phyloP scores from a whole-genome alignment of 352 stramenopile genomes.

The Pythium diclinum region DNA sequence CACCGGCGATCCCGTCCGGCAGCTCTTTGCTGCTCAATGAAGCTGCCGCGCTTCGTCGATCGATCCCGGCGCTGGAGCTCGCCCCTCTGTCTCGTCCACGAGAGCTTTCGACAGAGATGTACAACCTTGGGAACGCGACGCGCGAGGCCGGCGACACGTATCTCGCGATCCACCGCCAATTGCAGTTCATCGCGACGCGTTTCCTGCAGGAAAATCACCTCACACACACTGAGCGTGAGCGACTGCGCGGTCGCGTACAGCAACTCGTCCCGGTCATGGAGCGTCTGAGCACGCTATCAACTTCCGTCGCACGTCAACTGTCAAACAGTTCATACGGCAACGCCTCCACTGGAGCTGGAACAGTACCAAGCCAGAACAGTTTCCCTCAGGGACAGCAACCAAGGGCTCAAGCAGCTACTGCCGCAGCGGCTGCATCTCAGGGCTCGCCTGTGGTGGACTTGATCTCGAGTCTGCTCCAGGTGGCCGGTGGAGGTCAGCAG shows the following conservation, averaged over 20 bases:
- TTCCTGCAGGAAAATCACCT: slow-evolving; percentile 23
- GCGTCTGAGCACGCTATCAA: slow-evolving; percentile 14
- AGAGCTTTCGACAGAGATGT: slow-evolving; percentile 23
- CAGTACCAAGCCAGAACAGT: too few species aligned
- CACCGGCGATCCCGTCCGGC: neutral
- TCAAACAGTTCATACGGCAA: slow-evolving; percentile 16
- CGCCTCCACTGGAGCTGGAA: neutral
- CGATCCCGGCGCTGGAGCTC: slow-evolving; percentile 23
- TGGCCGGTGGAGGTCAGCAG: neutral
- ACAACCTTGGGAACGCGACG: slow-evolving; percentile 24
- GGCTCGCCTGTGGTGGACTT: neutral
- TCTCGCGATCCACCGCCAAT: slow-evolving; percentile 24
- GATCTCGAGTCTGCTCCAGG: neutral
- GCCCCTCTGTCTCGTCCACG: slow-evolving; percentile 11
- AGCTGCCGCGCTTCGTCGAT: slow-evolving; percentile 20
- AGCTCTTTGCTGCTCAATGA: slow-evolving; percentile 9
- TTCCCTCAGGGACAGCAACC: neutral
- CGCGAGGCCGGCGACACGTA: slow-evolving; percentile 27
- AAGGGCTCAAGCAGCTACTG: neutral
- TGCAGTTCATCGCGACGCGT: slow-evolving; percentile 19
- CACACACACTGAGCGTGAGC: slow-evolving; percentile 9
- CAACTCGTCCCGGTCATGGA: slow-evolving; percentile 22
- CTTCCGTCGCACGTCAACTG: slow-evolving; percentile 8
- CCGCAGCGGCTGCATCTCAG: neutral
- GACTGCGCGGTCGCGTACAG: slow-evolving; percentile 17